Conservation (phyloP, 129 eudicot species). For the Tagetes patula region DNA sequence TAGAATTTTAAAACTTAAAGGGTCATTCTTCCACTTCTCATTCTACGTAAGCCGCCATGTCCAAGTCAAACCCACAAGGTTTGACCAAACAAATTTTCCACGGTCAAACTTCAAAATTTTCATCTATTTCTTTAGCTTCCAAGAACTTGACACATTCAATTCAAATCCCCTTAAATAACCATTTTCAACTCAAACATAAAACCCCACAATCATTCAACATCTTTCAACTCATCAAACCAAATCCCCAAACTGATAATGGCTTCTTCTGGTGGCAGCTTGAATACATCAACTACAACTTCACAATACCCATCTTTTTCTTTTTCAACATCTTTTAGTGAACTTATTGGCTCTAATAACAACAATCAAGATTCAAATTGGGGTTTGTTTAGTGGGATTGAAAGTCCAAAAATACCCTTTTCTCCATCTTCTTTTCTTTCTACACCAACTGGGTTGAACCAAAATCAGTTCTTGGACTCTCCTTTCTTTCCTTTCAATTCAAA, state of each 20-base stretch:
- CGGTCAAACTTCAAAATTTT: constrained; percentile 59
- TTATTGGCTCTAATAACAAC: constrained; percentile 43
- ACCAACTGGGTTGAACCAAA: constrained; percentile 64
- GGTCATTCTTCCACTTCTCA: constrained; percentile 8
- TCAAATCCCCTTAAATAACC: constrained; percentile 26
- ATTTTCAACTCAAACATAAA: constrained; percentile 20
- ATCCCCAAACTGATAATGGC: constrained; percentile 44
- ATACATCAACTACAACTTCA: constrained; percentile 33
- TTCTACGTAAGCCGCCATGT: constrained; percentile 65
- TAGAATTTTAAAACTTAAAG: not conserved
- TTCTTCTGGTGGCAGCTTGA: constrained; percentile 65
- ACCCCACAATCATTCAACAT: constrained; percentile 18
- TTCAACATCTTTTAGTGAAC: constrained; percentile 59
- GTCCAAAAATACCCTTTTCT: constrained; percentile 57
- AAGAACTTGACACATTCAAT: constrained; percentile 27
- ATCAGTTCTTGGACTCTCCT: constrained; percentile 85
- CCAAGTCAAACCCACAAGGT: constrained; percentile 72
- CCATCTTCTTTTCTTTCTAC: constrained; percentile 70
- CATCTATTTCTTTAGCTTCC: constrained; percentile 39
- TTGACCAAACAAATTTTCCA: constrained; percentile 66
- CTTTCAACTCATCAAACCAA: constrained; percentile 3
- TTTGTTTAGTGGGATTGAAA: constrained; percentile 35
- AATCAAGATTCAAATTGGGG: constrained; percentile 33
- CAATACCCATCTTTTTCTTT: constrained; percentile 43
- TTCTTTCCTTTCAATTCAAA: constrained; percentile 49